These are phyloP conservation scores for Yarrowia osloensis DNA, from an alignment of 805 yeast genomes.

Conservation along the genomic window DNA sequence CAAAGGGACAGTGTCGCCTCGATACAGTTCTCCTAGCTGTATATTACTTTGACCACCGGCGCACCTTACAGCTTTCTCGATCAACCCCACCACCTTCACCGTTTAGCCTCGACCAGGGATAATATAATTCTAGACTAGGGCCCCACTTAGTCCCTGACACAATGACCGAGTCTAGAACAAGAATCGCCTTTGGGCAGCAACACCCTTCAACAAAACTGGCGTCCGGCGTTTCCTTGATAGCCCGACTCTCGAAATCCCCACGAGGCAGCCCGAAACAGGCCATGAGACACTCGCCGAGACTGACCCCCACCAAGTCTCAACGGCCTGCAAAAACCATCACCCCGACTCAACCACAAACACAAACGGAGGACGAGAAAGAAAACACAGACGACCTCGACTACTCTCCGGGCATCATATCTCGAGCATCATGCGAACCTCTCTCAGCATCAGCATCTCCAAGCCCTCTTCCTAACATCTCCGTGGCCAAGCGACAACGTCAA, in stretches of 20 bases:
- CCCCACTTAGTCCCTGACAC: not conserved
- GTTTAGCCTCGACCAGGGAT: slow-evolving; percentile 4
- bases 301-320: not conserved
- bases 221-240: slow-evolving; percentile 1
- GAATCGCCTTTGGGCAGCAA: not conserved
- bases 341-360: not conserved
- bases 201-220: not conserved
- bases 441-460: slow-evolving; percentile 19
- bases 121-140: not conserved
- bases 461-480: slow-evolving; percentile 12
- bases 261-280: slow-evolving; percentile 3
- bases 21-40: not conserved
- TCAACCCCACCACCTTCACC: not conserved
- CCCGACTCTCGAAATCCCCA: slow-evolving; percentile 18
- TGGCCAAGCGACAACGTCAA: slow-evolving; percentile 15
- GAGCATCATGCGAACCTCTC: slow-evolving; percentile 14
- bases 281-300: slow-evolving; percentile 4
- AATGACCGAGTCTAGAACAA: slow-evolving; percentile 8
- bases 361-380: not conserved
- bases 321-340: not conserved
- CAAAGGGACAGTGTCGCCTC: not conserved
- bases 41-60: not conserved
- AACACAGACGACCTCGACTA: not conserved
- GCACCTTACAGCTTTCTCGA: not conserved
- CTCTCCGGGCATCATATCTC: not conserved